phyloP scores from a whole-genome alignment of 768 basidiomycete genomes.

The Antrodiella citrinella region DNA sequence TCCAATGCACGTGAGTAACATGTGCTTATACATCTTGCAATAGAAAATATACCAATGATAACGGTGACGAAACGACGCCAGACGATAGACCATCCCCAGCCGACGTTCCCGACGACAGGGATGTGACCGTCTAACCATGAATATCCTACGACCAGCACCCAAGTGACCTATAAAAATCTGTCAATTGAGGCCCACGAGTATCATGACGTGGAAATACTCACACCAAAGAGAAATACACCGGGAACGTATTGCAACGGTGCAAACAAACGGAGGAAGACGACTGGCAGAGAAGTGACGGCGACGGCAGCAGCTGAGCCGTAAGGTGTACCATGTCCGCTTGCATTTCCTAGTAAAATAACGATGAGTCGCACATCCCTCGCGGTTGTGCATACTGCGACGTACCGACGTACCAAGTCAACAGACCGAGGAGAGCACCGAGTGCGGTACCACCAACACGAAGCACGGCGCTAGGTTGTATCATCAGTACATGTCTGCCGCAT shows the following conservation, averaged over 20 bases:
- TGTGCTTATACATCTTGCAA: not conserved
- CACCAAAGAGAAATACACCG: conserved; percentile 29
- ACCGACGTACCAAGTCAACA: conserved; percentile 45
- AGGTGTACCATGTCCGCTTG: conserved; percentile 38
- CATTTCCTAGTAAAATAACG: conserved; percentile 26
- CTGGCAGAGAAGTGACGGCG: conserved; percentile 38
- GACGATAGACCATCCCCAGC: conserved; percentile 43
- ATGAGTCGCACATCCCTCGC: not conserved
- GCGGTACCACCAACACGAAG: conserved; percentile 39
- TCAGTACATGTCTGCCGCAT: not conserved
- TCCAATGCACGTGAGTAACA: not conserved
- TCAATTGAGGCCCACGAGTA: not conserved
- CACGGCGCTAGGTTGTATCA: conserved; percentile 26
- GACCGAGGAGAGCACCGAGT: conserved; percentile 37
- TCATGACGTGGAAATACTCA: conserved; percentile 23
- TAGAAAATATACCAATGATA: conserved; percentile 32
- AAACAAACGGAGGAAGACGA: conserved; percentile 43
- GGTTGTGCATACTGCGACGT: not conserved
- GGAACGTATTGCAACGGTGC: conserved; percentile 32
- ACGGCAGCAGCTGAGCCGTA: conserved; percentile 44
- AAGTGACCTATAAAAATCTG: conserved; percentile 26
- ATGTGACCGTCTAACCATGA: conserved; percentile 50
- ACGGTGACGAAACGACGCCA: conserved; percentile 46
- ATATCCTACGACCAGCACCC: conserved; percentile 43
- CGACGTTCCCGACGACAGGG: conserved; percentile 35